phyloP scores from a whole-genome alignment of 2,329 filamentous ascomycete species.

The Xylariales sp. region DNA sequence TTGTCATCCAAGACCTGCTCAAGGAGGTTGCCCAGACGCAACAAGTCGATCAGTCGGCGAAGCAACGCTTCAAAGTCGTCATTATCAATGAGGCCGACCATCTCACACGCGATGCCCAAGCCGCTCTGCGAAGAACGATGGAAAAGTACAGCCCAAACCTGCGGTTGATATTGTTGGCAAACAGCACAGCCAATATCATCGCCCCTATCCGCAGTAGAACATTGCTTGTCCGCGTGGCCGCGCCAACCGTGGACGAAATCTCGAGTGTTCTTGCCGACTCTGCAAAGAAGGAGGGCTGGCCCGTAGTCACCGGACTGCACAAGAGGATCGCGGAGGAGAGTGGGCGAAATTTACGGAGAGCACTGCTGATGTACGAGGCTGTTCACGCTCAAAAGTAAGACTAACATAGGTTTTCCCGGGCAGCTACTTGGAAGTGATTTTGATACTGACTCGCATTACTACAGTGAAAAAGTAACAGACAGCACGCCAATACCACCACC shows the following conservation, averaged over 20 bases:
- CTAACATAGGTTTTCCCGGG: slow-evolving; percentile 1
- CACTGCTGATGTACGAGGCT: slow-evolving; percentile 93
- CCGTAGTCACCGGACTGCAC: slow-evolving; percentile 70
- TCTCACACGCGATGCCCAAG: slow-evolving; percentile 89
- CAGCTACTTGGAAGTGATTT: too few species aligned
- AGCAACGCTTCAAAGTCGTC: slow-evolving; percentile 95
- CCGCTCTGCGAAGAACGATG: slow-evolving; percentile 92
- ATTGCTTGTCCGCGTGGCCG: slow-evolving; percentile 84
- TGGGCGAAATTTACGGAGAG: slow-evolving; percentile 82
- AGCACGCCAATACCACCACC: slow-evolving; percentile 87
- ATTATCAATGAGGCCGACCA: slow-evolving; percentile 99
- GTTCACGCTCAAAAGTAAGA: slow-evolving; percentile 94
- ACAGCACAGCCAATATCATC: slow-evolving; percentile 97
- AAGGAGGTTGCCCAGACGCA: slow-evolving; percentile 99
- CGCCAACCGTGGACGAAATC: slow-evolving; percentile 82
- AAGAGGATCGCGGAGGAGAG: slow-evolving; percentile 85
- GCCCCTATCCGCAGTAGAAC: slow-evolving; percentile 94
- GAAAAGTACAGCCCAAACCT: slow-evolving; percentile 98
- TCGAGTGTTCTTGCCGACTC: slow-evolving; percentile 66
- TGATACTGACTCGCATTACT: too few species aligned
- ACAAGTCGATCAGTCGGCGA: slow-evolving; percentile 90
- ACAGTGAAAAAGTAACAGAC: slow-evolving; percentile 84
- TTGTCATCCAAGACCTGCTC: slow-evolving; percentile 90
- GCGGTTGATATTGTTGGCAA: slow-evolving; percentile 85
- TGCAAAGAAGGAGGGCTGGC: slow-evolving; percentile 79